Percentiles rank a stretch among this genome's conserved stretches.
phyloP scores from a whole-genome alignment of 352 stramenopile species.

The Phytophthora citrophthora region DNA sequence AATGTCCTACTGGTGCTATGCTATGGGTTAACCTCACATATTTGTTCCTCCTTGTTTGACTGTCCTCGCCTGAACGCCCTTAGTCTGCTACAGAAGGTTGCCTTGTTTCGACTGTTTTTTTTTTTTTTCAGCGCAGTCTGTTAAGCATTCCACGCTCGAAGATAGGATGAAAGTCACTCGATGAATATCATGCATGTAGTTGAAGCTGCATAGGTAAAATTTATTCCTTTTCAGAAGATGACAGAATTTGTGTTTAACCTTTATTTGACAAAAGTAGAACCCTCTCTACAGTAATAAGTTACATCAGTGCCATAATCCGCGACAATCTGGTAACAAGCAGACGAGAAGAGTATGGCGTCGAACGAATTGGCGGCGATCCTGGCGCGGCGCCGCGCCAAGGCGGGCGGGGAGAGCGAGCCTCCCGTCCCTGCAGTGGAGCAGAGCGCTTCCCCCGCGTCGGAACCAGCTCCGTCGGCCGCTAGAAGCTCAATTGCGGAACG shows the following conservation, averaged over 20 bases:
- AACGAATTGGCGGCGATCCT: conserved; percentile 88
- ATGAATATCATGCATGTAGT: conserved; percentile 4
- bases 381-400: conserved; percentile 75
- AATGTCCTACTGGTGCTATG: no score
- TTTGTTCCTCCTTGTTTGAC: no score
- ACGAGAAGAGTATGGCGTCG: conserved; percentile 64
- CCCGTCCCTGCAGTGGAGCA: conserved; percentile 38
- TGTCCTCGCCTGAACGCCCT: no score
- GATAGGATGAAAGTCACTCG: conserved; percentile 1
- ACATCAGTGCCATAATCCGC: conserved; percentile 17
- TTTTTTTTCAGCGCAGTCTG: background rate
- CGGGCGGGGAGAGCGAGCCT: conserved; percentile 46
- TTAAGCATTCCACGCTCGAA: conserved; percentile 3
- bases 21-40: no score
- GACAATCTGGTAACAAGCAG: conserved; percentile 34
- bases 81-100: no score
- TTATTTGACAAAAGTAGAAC: no score
- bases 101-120: no score
- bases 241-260: no score
- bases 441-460: conserved; percentile 19
- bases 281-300: conserved; percentile 9
- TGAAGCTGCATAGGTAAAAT: conserved; percentile 10
- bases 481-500: conserved; percentile 76
- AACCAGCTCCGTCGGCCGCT: conserved; percentile 24
- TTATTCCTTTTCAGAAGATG: conserved; percentile 12